Percentiles rank a stretch among this genome's conserved stretches.
phyloP scores from a whole-genome alignment of 306 rosid species.

The Citrullus amarus region DNA sequence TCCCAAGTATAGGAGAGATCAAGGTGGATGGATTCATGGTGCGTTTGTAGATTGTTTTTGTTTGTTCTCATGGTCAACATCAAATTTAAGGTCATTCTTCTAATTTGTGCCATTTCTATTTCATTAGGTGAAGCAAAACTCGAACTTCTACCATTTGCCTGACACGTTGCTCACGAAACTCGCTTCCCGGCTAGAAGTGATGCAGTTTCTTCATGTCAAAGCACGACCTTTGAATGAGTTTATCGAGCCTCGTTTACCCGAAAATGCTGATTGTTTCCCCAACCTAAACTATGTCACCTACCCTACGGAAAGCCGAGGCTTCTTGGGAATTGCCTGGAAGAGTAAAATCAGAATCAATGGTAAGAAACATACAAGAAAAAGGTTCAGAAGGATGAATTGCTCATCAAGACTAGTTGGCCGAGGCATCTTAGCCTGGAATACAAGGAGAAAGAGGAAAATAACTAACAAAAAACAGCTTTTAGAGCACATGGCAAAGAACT shows the following conservation, averaged over 20 bases:
- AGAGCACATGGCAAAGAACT: constrained; percentile 12
- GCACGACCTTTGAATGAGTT: constrained; percentile 16
- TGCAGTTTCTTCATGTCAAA: constrained; percentile 64
- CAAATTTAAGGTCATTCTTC: background rate
- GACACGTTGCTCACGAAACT: constrained; percentile 37
- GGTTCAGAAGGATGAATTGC: constrained; percentile 1
- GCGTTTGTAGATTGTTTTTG: constrained; percentile 5
- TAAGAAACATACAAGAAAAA: constrained; percentile 17
- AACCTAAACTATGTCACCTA: background rate
- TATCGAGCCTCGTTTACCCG: constrained; percentile 12
- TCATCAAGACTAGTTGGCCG: constrained; percentile 11
- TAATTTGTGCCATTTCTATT: background rate
- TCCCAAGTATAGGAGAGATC: constrained; percentile 54
- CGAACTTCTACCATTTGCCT: constrained; percentile 46
- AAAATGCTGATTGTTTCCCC: background rate
- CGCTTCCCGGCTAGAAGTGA: constrained; percentile 27
- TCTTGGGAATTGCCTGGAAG: constrained; percentile 7
- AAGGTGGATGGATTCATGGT: constrained; percentile 58
- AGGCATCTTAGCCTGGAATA: constrained; percentile 15
- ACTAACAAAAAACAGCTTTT: constrained; percentile 9
- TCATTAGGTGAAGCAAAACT: constrained; percentile 46
- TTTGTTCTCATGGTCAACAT: constrained; percentile 5
- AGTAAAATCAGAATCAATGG: constrained; percentile 13
- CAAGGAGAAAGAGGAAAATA: constrained; percentile 19
- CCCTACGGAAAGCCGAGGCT: constrained; percentile 14